Conservation (phyloP, 495 filamentous ascomycete genomes). For the Corynascus novoguineensis region DNA sequence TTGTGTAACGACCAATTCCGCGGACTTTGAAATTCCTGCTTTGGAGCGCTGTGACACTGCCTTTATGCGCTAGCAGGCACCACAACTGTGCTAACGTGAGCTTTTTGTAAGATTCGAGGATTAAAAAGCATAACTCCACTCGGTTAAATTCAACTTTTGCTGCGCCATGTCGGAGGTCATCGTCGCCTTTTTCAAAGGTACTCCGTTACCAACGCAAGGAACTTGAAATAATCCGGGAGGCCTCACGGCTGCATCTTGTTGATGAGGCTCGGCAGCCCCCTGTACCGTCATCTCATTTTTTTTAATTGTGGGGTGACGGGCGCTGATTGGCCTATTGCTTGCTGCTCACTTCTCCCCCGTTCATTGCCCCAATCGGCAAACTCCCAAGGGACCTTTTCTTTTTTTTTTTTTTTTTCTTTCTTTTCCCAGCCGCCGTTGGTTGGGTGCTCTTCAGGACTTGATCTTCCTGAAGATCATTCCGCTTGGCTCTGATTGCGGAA, state of each 20-base stretch:
- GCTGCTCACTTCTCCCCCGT: background rate
- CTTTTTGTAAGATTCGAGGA: too few relatives aligned
- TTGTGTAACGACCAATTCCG: too few relatives aligned
- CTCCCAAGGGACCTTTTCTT: background rate
- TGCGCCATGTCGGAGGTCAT: too few relatives aligned
- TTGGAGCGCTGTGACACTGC: too few relatives aligned
- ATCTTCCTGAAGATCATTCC: background rate
- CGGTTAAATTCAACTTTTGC: too few relatives aligned
- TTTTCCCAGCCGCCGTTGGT: background rate
- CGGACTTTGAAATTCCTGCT: too few relatives aligned
- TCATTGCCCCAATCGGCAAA: conserved; percentile 4
- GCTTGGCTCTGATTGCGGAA: background rate
- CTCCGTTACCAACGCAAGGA: background rate
- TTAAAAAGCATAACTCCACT: too few relatives aligned
- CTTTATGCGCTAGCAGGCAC: too few relatives aligned
- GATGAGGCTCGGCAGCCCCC: conserved; percentile 1
- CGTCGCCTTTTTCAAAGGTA: too few relatives aligned
- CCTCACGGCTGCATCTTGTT: background rate
- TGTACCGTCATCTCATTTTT: conserved; percentile 15
- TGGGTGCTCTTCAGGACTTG: background rate
- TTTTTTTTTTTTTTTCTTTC: background rate
- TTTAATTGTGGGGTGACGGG: background rate
- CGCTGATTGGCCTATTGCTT: background rate
- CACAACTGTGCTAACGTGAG: too few relatives aligned
- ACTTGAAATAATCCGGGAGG: background rate